Evolutionary conservation across 352 stramenopile species (phyloP).

Genomic region (Pythium guiyangense): DNA sequence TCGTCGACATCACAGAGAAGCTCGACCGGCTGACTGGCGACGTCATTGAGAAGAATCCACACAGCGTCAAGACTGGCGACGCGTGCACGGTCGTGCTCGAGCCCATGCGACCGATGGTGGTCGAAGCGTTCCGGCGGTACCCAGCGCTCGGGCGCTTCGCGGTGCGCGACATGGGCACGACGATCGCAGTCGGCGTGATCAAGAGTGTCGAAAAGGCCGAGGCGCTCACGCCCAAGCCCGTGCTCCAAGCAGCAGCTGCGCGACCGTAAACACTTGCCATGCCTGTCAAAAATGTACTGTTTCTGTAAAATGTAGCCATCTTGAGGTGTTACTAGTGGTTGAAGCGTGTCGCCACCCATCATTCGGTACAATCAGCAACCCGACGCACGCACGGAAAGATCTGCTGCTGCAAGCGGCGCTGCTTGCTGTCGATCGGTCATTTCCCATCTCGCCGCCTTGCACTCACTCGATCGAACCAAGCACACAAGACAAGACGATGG

Average conservation of each 20-base stretch:
- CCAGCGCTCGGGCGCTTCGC: conserved; percentile 94
- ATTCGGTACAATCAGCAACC: neutral
- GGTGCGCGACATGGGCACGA: conserved; percentile 96
- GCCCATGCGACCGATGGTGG: conserved; percentile 92
- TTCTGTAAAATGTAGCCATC: neutral
- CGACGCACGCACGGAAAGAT: neutral
- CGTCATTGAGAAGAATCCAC: conserved; percentile 91
- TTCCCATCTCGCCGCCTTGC: neutral
- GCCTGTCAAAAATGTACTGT: neutral
- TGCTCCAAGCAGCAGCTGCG: neutral
- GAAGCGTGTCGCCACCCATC: neutral
- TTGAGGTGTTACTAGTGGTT: neutral
- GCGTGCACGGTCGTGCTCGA: conserved; percentile 94
- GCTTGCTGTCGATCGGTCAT: neutral
- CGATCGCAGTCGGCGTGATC: conserved; percentile 96
- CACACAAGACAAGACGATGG: neutral
- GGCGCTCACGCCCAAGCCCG: conserved; percentile 7
- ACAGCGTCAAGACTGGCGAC: conserved; percentile 95
- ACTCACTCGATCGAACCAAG: neutral
- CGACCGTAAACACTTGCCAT: neutral
- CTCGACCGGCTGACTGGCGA: conserved; percentile 96
- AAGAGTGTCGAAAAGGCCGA: conserved; percentile 92
- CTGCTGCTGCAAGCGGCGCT: neutral
- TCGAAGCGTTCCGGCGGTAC: conserved; percentile 97
- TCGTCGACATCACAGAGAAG: conserved; percentile 94